Conservation (phyloP, 2,329 filamentous ascomycete species). For the Akanthomyces lecanii region DNA sequence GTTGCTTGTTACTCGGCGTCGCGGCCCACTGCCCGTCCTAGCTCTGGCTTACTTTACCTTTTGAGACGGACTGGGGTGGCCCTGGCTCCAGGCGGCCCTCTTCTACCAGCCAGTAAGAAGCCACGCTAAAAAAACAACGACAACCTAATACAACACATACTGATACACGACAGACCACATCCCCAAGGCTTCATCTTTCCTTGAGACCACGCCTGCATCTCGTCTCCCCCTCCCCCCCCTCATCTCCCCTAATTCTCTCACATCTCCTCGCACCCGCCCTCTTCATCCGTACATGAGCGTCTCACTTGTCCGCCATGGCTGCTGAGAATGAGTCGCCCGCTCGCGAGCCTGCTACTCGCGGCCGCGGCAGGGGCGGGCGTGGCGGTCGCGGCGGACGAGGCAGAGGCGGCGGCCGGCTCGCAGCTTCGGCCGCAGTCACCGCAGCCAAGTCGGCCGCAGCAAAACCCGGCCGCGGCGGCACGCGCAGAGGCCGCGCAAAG, state of each 20-base stretch:
- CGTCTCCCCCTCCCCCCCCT: neutral
- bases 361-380: slow-evolving; percentile 24
- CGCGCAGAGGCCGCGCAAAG: slow-evolving; percentile 50
- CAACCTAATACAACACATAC: slow-evolving; percentile 11
- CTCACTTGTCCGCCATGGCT: slow-evolving; percentile 31
- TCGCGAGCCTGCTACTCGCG: slow-evolving; percentile 34
- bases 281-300: slow-evolving; percentile 29
- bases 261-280: slow-evolving; percentile 14
- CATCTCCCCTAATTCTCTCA: neutral
- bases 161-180: neutral
- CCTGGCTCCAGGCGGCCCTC: slow-evolving; percentile 11
- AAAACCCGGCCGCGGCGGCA: slow-evolving; percentile 36
- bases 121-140: slow-evolving; percentile 14
- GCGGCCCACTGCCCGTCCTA: slow-evolving; percentile 5
- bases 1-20: neutral
- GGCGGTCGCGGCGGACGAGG: slow-evolving; percentile 19
- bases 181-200: neutral
- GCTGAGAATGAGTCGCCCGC: slow-evolving; percentile 36
- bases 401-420: slow-evolving; percentile 23
- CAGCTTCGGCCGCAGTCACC: slow-evolving; percentile 29
- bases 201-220: neutral
- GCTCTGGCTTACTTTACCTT: neutral
- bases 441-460: slow-evolving; percentile 30
- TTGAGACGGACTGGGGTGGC: slow-evolving; percentile 11
- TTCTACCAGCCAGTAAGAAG: slow-evolving; percentile 7